phyloP scores from a whole-genome alignment of 805 yeast genomes.

The Lipomyces lipofer region DNA sequence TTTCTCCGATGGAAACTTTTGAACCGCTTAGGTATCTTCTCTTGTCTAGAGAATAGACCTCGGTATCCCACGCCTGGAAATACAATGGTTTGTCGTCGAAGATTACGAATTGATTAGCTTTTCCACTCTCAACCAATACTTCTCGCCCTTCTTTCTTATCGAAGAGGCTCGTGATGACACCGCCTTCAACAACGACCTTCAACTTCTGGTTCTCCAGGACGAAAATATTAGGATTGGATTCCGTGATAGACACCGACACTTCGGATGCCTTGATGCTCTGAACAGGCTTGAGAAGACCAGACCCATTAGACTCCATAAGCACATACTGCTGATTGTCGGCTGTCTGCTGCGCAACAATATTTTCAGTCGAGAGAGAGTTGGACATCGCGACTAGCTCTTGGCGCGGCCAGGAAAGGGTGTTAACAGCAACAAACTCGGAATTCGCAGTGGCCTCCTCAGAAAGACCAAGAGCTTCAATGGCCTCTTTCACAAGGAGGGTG shows the following conservation, averaged over 20 bases:
- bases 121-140: constrained; percentile 62
- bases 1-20: constrained; percentile 44
- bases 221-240: constrained; percentile 46
- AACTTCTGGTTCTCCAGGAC: constrained; percentile 63
- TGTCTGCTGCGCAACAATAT: constrained; percentile 15
- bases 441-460: constrained; percentile 19
- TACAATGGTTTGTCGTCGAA: constrained; percentile 88
- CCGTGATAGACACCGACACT: constrained; percentile 46
- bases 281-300: constrained; percentile 25
- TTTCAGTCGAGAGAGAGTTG: not conserved
- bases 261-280: constrained; percentile 15
- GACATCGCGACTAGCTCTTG: constrained; percentile 21
- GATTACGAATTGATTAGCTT: constrained; percentile 78
- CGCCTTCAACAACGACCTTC: constrained; percentile 60
- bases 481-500: constrained; percentile 52
- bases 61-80: constrained; percentile 99
- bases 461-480: constrained; percentile 48
- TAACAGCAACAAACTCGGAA: constrained; percentile 29
- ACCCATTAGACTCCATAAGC: constrained; percentile 22
- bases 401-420: constrained; percentile 34
- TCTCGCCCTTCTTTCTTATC: constrained; percentile 65
- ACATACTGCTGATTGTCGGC: constrained; percentile 21
- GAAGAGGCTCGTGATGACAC: constrained; percentile 60
- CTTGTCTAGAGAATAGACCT: constrained; percentile 78
- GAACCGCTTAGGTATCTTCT: constrained; percentile 52